Evolutionary conservation across 306 rosid species (phyloP).

Genomic region (Prunus mume): DNA sequence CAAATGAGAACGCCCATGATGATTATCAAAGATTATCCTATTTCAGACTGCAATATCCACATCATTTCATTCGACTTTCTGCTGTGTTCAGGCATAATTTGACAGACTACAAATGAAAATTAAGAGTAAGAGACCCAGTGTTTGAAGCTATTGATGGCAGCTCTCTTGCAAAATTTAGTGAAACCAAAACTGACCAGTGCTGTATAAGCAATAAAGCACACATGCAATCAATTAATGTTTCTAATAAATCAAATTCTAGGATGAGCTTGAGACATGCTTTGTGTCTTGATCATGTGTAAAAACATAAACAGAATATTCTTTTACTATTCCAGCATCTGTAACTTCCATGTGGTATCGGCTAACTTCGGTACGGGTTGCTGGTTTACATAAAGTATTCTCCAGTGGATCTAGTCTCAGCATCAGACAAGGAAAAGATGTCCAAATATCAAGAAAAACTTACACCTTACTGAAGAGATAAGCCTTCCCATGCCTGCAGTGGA

Average conservation of each 20-base stretch:
- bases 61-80: neutral
- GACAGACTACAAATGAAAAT: conserved; percentile 15
- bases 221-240: neutral
- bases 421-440: conserved; percentile 20
- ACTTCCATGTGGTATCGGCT: conserved; percentile 8
- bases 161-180: neutral
- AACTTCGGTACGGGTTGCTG: neutral
- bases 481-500: conserved; percentile 73
- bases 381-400: conserved; percentile 12
- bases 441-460: conserved; percentile 66
- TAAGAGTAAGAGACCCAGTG: neutral
- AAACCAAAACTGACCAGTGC: neutral
- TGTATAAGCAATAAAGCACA: neutral
- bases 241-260: conserved; percentile 25
- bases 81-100: neutral
- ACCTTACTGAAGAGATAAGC: conserved; percentile 94
- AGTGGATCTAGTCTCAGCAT: neutral
- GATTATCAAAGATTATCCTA: neutral
- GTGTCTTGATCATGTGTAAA: neutral
- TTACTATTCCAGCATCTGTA: neutral
- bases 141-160: neutral
- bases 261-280: neutral
- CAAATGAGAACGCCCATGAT: neutral
- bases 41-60: neutral
- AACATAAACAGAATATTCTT: neutral